Conservation (phyloP, 176 grass and related monocot species). For the Eleusine coracana region DNA sequence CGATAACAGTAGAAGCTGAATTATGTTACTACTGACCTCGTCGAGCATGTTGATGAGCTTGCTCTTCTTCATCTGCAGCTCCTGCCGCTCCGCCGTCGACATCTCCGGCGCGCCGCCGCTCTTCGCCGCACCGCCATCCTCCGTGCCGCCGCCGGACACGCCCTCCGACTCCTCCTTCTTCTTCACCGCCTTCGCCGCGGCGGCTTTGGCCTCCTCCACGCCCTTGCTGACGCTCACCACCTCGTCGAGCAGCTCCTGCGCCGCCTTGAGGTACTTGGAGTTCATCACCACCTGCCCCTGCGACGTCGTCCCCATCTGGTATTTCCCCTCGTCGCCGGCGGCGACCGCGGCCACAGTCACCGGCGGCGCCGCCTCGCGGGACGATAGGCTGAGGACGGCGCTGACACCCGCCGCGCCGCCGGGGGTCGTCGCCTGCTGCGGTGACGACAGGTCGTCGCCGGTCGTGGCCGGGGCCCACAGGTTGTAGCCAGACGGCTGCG, state of each 20-base stretch:
- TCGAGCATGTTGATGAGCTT: slow-evolving; percentile 99
- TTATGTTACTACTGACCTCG: slow-evolving; percentile 62
- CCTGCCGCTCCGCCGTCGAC: slow-evolving; percentile 88
- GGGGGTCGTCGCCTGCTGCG: slow-evolving; percentile 32
- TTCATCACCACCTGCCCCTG: slow-evolving; percentile 76
- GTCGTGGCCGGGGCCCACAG: slow-evolving; percentile 50
- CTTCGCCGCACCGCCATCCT: slow-evolving; percentile 36
- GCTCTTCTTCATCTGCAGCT: slow-evolving; percentile 99
- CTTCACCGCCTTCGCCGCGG: slow-evolving; percentile 34
- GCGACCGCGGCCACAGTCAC: slow-evolving; percentile 52
- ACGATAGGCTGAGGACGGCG: slow-evolving; percentile 87
- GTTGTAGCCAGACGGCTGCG: slow-evolving; percentile 54
- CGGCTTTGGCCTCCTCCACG: slow-evolving; percentile 39
- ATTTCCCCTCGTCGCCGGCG: slow-evolving; percentile 49
- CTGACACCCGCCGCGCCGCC: slow-evolving; percentile 31
- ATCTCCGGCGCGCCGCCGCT: slow-evolving; percentile 47
- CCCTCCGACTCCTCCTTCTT: slow-evolving; percentile 60
- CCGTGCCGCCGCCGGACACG: slow-evolving; percentile 40
- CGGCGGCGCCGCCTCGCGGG: slow-evolving; percentile 59
- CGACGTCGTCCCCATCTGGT: slow-evolving; percentile 12
- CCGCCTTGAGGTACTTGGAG: slow-evolving; percentile 89
- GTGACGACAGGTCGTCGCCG: slow-evolving; percentile 36
- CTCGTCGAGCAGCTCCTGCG: slow-evolving; percentile 90
- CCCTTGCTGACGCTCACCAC: slow-evolving; percentile 86
- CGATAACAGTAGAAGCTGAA: not conserved